A percentile compares a stretch with the other conserved stretches of the same genome.
Conservation (phyloP, 768 basidiomycete genomes). For the Boletus sp. region DNA sequence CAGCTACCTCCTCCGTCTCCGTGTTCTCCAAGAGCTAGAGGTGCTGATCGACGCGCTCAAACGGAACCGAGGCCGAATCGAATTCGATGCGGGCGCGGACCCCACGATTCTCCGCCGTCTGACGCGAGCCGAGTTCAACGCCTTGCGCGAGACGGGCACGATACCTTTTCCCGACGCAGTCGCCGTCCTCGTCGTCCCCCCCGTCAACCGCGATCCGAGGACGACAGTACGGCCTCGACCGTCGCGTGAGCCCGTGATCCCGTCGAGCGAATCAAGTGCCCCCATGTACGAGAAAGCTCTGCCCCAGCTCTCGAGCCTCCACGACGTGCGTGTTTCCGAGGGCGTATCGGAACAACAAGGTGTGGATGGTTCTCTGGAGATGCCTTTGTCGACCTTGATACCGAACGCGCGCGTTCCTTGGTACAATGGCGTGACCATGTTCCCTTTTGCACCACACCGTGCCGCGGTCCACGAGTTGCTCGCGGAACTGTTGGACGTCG, state of each 20-base stretch:
- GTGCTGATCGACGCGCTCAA: conserved; percentile 42
- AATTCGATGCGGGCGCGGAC: conserved; percentile 16
- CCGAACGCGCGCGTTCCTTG: conserved; percentile 49
- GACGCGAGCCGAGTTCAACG: conserved; percentile 57
- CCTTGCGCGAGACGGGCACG: conserved; percentile 43
- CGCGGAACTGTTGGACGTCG: conserved; percentile 45
- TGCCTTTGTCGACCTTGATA: conserved; percentile 21
- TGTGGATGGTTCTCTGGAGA: conserved; percentile 1
- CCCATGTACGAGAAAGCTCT: conserved; percentile 15
- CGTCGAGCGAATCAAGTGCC: conserved; percentile 7
- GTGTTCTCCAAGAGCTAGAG: conserved; percentile 74
- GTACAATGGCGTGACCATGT: conserved; percentile 65
- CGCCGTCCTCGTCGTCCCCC: conserved; percentile 70
- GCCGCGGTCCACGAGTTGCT: conserved; percentile 54
- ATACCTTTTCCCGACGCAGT: conserved; percentile 54
- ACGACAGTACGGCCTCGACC: conserved; percentile 44
- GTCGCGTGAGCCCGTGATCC: conserved; percentile 38
- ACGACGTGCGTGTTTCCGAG: not conserved
- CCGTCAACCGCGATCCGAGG: conserved; percentile 52
- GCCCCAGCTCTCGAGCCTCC: conserved; percentile 30
- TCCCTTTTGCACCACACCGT: conserved; percentile 62
- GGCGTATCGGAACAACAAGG: not conserved
- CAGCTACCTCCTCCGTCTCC: conserved; percentile 63
- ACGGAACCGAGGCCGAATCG: not conserved
- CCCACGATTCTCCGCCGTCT: conserved; percentile 58